phyloP scores from a whole-genome alignment of 179 eudicot genomes.

The Spinacia oleracea region DNA sequence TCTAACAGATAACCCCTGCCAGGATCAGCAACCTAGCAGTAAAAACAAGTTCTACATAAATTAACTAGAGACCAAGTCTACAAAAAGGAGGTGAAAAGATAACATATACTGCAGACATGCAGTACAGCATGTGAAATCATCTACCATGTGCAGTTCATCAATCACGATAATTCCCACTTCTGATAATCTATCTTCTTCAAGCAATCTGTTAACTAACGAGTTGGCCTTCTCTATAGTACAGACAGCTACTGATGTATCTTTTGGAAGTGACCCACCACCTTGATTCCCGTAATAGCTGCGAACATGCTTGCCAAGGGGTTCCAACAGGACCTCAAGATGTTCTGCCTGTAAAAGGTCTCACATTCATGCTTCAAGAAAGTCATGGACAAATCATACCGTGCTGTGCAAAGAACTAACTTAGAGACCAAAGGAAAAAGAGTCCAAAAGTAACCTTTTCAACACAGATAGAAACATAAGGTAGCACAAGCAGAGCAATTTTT shows the following conservation, averaged over 20 bases:
- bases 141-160: slow-evolving; percentile 99
- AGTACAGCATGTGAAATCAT: not conserved
- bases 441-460: slow-evolving; percentile 75
- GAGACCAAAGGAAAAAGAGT: not conserved
- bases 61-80: not conserved
- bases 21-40: slow-evolving; percentile 94
- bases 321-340: slow-evolving; percentile 82
- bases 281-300: slow-evolving; percentile 96
- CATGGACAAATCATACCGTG: not conserved
- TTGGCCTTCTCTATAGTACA: slow-evolving; percentile 99
- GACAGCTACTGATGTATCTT: slow-evolving; percentile 95
- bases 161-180: slow-evolving; percentile 97
- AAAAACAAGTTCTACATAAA: slow-evolving; percentile 28
- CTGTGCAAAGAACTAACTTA: not conserved
- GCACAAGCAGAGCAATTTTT: slow-evolving; percentile 94
- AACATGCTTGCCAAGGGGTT: slow-evolving; percentile 92
- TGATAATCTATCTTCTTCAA: slow-evolving; percentile 95
- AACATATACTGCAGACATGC: slow-evolving; percentile 3
- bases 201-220: slow-evolving; percentile 81
- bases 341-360: slow-evolving; percentile 59
- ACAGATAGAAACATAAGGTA: slow-evolving; percentile 97
- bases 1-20: slow-evolving; percentile 97
- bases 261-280: slow-evolving; percentile 94
- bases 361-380: slow-evolving; percentile 8
- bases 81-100: not conserved